Evolutionary conservation across 1,139 yeast genomes (phyloP).

Genomic region (Lizanozyma gosingica): DNA sequence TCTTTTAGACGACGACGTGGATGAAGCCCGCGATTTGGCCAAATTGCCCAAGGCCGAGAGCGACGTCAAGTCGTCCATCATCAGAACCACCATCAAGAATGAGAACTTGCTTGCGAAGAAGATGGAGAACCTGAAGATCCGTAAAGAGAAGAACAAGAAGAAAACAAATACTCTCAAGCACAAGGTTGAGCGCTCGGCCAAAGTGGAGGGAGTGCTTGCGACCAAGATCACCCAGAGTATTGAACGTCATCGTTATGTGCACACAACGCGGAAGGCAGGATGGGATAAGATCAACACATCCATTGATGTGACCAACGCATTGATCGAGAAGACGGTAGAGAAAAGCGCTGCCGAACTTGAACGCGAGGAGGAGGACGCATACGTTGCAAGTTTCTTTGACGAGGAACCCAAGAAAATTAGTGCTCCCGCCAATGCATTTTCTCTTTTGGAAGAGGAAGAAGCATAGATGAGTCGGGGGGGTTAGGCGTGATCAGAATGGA

Average conservation of each 20-base stretch:
- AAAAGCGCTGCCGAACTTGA: conserved; percentile 4
- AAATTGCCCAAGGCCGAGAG: conserved; percentile 50
- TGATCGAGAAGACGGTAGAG: conserved; percentile 4
- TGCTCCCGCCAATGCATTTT: conserved; percentile 29
- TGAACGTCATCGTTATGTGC: conserved; percentile 53
- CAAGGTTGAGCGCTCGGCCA: conserved; percentile 40
- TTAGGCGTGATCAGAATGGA: too few species aligned
- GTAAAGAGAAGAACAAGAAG: conserved; percentile 25
- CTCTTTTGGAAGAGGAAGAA: conserved; percentile 42
- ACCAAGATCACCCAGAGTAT: conserved; percentile 59
- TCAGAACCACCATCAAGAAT: conserved; percentile 61
- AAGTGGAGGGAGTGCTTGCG: conserved; percentile 46
- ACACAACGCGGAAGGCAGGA: conserved; percentile 54
- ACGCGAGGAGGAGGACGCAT: conserved; percentile 23
- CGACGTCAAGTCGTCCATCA: conserved; percentile 53
- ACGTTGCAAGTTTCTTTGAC: conserved; percentile 25
- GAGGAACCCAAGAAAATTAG: conserved; percentile 12
- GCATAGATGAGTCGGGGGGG: too few species aligned
- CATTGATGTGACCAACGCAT: conserved; percentile 23
- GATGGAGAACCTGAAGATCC: conserved; percentile 33
- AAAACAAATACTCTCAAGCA: conserved; percentile 27
- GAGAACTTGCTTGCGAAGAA: conserved; percentile 53
- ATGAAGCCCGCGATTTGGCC: conserved; percentile 42
- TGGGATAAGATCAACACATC: conserved; percentile 62
- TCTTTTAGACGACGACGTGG: conserved; percentile 24